A percentile compares a stretch with the other conserved stretches of the same genome.
phyloP scores from a whole-genome alignment of 2,329 filamentous ascomycete species.

The Penicillium glabrum region DNA sequence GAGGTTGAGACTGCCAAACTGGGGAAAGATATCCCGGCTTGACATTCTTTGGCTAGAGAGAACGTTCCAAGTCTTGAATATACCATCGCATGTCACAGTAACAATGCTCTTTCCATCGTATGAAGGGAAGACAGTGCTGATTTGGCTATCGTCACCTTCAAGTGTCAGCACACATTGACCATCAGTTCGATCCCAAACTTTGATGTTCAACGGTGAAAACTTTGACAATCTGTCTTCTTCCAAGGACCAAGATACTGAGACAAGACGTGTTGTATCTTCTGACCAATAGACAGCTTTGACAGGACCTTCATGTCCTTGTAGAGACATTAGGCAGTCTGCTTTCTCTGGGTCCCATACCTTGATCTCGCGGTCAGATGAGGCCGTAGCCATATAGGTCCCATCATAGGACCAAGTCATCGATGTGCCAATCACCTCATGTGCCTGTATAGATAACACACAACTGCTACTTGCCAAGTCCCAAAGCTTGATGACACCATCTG shows the following conservation, averaged over 20 bases:
- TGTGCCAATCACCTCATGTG: not conserved
- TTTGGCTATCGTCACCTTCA: not conserved
- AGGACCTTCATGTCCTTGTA: not conserved
- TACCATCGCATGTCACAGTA: not conserved
- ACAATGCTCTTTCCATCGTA: not conserved
- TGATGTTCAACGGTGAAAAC: not conserved
- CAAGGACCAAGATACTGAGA: not conserved
- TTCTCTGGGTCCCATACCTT: conserved; percentile 5
- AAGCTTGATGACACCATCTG: not conserved
- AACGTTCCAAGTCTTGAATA: not conserved
- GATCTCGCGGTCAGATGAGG: not conserved
- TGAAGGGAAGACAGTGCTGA: not conserved
- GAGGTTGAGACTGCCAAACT: not conserved
- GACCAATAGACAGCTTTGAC: conserved; percentile 1
- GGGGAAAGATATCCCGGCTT: not conserved
- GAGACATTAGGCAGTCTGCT: not conserved
- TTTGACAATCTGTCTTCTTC: fast-evolving
- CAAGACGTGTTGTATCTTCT: not conserved
- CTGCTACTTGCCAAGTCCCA: not conserved
- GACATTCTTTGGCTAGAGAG: not conserved
- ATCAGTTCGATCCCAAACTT: not conserved
- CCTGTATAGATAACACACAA: conserved; percentile 16
- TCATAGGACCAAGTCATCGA: conserved; percentile 1
- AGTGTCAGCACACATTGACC: not conserved
- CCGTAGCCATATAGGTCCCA: not conserved